A percentile compares a stretch with the other conserved stretches of the same genome.
These are phyloP conservation scores for Anthracocystis panici-leucophaei DNA, from an alignment of 1,284 basidiomycete species.

Conservation along the genomic window DNA sequence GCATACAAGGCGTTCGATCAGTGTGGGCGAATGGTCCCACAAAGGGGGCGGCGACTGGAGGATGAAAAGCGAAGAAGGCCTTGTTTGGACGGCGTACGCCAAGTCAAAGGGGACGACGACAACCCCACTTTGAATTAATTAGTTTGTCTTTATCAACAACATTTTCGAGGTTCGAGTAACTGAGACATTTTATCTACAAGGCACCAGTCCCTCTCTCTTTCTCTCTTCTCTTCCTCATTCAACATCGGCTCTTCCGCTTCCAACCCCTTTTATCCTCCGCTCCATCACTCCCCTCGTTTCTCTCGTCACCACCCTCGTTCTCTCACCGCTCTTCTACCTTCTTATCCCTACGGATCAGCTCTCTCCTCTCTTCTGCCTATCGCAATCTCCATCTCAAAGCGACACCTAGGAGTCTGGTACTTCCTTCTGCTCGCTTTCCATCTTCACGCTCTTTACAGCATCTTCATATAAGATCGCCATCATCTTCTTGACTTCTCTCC, in stretches of 20 bases:
- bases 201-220: not conserved
- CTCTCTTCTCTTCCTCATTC: not conserved
- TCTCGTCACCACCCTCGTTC: slow-evolving; percentile 5
- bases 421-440: slow-evolving; percentile 1
- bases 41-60: not conserved
- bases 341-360: not conserved
- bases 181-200: slow-evolving; percentile 14
- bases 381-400: not conserved
- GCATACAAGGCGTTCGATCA: not conserved
- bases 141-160: slow-evolving; percentile 1
- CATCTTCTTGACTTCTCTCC: not conserved
- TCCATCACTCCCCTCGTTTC: slow-evolving; percentile 17
- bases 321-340: slow-evolving; percentile 1
- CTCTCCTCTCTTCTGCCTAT: not conserved
- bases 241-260: slow-evolving; percentile 6
- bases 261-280: slow-evolving; percentile 1
- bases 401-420: slow-evolving; percentile 23
- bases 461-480: not conserved
- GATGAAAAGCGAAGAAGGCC: not conserved
- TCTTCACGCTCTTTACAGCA: slow-evolving; percentile 8
- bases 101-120: not conserved
- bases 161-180: slow-evolving; percentile 3
- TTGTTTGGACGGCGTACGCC: slow-evolving; percentile 1
- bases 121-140: not conserved
- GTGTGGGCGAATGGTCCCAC: not conserved